Evolutionary conservation across 176 grass and related monocot genomes (phyloP).

Genomic region (bread wheat (Triticum aestivum)): DNA sequence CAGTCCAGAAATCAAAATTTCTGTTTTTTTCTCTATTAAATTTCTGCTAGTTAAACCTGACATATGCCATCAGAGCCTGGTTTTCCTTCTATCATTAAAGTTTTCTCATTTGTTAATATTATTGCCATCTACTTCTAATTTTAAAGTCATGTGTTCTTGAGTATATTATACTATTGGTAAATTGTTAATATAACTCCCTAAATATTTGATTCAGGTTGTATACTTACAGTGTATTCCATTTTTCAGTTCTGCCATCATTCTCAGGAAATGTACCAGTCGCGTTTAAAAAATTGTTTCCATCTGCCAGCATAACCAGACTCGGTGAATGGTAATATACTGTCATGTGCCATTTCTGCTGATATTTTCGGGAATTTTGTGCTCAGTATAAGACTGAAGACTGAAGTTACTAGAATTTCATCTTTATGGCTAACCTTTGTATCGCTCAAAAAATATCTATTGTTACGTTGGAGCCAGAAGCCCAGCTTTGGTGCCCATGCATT

Average conservation of each 20-base stretch:
- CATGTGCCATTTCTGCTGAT: slow-evolving; percentile 21
- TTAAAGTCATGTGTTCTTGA: not conserved
- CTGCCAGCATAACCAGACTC: slow-evolving; percentile 86
- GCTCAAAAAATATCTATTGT: not conserved
- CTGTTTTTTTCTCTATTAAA: slow-evolving; percentile 1
- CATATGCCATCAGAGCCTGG: not conserved
- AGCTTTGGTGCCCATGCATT: slow-evolving; percentile 2
- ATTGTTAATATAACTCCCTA: slow-evolving; percentile 10
- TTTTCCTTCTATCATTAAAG: slow-evolving; percentile 3
- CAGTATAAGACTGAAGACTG: not conserved
- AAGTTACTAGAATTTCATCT: not conserved
- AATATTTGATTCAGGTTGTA: slow-evolving; percentile 11
- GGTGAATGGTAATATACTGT: slow-evolving; percentile 78
- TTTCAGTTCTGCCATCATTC: slow-evolving; percentile 92
- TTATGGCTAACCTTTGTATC: not conserved
- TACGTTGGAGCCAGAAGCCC: not conserved
- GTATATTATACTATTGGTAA: slow-evolving; percentile 13
- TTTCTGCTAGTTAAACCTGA: slow-evolving; percentile 11
- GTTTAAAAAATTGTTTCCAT: slow-evolving; percentile 76
- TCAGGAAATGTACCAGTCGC: slow-evolving; percentile 91
- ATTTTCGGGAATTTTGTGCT: slow-evolving; percentile 7
- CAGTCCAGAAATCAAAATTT: not conserved
- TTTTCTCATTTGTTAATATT: not conserved
- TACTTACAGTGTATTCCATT: slow-evolving; percentile 33
- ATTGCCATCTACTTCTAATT: not conserved